Percentiles rank a stretch among this genome's conserved stretches.
These are phyloP conservation scores for Hylodesmum podocarpum DNA, from an alignment of 306 rosid genomes.

Conservation along the genomic window DNA sequence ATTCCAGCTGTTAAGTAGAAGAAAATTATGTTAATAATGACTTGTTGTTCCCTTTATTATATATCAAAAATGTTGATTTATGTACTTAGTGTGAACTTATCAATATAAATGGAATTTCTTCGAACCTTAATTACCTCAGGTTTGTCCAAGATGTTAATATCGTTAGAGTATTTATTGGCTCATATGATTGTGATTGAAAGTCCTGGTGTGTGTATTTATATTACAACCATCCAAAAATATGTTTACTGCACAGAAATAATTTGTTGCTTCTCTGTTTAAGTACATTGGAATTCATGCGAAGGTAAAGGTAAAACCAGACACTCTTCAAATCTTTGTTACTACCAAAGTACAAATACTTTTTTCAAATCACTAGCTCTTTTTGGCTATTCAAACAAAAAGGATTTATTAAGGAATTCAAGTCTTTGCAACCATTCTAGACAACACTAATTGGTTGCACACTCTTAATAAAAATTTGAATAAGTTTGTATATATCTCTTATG, in stretches of 20 bases:
- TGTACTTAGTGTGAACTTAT: background rate
- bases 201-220: background rate
- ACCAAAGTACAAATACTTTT: slow-evolving; percentile 27
- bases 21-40: background rate
- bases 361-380: slow-evolving; percentile 20
- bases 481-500: slow-evolving; percentile 16
- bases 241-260: background rate
- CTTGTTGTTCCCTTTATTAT: background rate
- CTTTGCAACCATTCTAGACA: slow-evolving; percentile 27
- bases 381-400: background rate
- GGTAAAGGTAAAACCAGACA: background rate
- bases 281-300: background rate
- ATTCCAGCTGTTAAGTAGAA: background rate
- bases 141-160: background rate
- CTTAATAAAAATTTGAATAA: slow-evolving; percentile 15
- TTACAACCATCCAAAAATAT: background rate
- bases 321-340: slow-evolving; percentile 13
- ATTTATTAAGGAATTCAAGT: slow-evolving; percentile 24
- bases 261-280: background rate
- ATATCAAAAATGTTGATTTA: background rate
- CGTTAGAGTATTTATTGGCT: background rate
- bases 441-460: slow-evolving; percentile 10
- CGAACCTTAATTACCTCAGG: background rate
- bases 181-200: background rate
- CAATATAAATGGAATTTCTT: background rate